These are phyloP conservation scores for Chenopodium album DNA, from an alignment of 148 eudicot species.

Conservation along the genomic window DNA sequence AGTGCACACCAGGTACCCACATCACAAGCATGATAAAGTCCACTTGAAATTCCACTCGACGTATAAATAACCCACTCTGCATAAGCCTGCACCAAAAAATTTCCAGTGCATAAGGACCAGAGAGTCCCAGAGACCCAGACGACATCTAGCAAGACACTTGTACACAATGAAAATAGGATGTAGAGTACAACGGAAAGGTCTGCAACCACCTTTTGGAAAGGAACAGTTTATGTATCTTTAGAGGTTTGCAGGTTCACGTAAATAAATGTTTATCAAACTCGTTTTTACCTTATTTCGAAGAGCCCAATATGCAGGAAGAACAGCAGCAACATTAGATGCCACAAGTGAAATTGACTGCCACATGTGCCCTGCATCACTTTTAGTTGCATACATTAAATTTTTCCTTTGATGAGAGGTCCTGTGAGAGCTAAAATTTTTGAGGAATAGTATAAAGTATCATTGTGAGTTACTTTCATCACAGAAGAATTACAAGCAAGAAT, in stretches of 20 bases:
- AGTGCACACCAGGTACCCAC: conserved; percentile 89
- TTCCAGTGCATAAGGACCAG: background rate
- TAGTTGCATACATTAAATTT: conserved; percentile 3
- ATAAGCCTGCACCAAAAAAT: conserved; percentile 57
- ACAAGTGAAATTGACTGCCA: conserved; percentile 82
- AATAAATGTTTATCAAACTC: background rate
- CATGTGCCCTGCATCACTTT: conserved; percentile 69
- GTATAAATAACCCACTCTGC: conserved; percentile 91
- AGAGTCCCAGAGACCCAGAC: background rate
- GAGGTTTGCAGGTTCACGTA: too few species aligned
- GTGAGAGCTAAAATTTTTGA: background rate
- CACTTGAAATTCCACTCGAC: conserved; percentile 86
- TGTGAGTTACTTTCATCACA: background rate
- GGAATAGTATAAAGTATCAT: background rate
- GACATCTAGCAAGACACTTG: background rate
- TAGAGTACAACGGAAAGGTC: too few species aligned
- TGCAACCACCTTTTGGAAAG: background rate
- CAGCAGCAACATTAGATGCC: conserved; percentile 92
- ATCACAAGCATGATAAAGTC: conserved; percentile 91
- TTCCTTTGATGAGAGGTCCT: background rate
- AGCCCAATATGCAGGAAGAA: conserved; percentile 91
- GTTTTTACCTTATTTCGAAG: conserved; percentile 68
- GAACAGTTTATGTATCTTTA: background rate
- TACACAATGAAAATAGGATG: background rate
- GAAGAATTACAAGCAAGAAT: background rate